phyloP scores from a whole-genome alignment of 1,284 basidiomycete species.

The Pseudozyma sp. region DNA sequence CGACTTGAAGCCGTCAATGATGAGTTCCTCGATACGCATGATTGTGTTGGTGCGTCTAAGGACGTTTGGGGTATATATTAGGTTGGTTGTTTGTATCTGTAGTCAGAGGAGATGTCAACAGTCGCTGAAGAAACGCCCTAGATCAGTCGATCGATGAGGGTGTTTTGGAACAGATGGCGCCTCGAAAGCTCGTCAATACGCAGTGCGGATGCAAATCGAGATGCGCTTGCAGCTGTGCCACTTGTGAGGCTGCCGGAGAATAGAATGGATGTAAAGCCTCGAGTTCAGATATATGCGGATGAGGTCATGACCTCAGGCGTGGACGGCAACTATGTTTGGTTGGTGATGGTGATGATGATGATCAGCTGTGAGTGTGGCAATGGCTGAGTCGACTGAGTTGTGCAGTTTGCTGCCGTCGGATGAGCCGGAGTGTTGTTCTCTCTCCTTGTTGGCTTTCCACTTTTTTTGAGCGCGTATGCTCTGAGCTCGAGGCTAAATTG shows the following conservation, averaged over 20 bases:
- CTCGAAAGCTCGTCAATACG: neutral
- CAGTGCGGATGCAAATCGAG: neutral
- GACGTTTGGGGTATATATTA: neutral
- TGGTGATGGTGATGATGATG: neutral
- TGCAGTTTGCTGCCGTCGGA: neutral
- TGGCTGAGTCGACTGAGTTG: neutral
- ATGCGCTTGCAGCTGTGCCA: no score
- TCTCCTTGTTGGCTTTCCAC: neutral
- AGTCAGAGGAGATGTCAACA: no score
- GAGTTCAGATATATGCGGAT: neutral
- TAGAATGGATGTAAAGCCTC: neutral
- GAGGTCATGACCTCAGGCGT: neutral
- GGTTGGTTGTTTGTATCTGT: no score
- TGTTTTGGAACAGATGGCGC: neutral
- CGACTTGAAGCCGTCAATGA: constrained; percentile 72
- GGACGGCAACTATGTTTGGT: neutral
- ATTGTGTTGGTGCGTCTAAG: constrained; percentile 1
- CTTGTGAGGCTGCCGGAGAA: neutral
- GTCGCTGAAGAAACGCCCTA: no score
- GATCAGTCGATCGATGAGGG: no score
- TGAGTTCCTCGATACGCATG: constrained; percentile 71
- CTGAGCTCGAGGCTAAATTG: neutral
- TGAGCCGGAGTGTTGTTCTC: constrained; percentile 3
- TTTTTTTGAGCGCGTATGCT: constrained; percentile 1
- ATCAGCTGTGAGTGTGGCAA: neutral